Base-by-base conservation (phyloP, 2,329 filamentous ascomycete species). In the Claviceps spartinae region DNA sequence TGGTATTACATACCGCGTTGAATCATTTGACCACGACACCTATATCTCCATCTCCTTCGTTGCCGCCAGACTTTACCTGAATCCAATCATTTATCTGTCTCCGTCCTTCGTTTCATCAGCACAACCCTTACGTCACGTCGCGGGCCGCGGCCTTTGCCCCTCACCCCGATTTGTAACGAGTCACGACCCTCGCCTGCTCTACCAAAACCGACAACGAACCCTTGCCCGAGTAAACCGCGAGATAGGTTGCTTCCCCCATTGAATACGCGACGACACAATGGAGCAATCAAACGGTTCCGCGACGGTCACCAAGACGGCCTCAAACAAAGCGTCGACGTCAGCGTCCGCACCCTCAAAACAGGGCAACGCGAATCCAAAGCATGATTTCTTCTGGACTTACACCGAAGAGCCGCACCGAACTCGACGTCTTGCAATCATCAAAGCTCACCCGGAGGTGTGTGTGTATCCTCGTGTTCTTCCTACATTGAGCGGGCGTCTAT, bases 401-500 rank as follows among this genome's bases (percentile, higher is more conserved):
- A 96, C 93, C 9, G 93, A 98, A 68, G 93, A 98, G 71, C 93
- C 93, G 56, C 93, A 98, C 70, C 82, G 89, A 60, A 93, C 91
- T 36, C 78, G 93, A 60, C 81, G 93, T 53, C 81, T 91, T 61
- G 88, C 89, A 56, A 98, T 98, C 62, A 97, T 98, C 71, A 97
- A 96, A 73, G 90, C 91, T 52, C 91, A 98, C 66, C 93, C 93
- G 47, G 91, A 98, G 78, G 89, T 91, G 34, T 42, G 49, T 20
- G 26, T 20, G 4, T 42, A 13, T 20, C 5, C 14, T 45, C 20
- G 4, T 42, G 18, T 18, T 30, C 38, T 22, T 13, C 38, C 14
- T 30, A 16, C 38, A 34, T 8, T 5, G 40, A 42, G 22, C 13
- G 1, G 9, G 0, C 9, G 9, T 34, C 9, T 34, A 34, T 34